Evolutionary conservation across 2,329 filamentous ascomycete genomes (phyloP).

Genomic region (Colletotrichum tropicicola): DNA sequence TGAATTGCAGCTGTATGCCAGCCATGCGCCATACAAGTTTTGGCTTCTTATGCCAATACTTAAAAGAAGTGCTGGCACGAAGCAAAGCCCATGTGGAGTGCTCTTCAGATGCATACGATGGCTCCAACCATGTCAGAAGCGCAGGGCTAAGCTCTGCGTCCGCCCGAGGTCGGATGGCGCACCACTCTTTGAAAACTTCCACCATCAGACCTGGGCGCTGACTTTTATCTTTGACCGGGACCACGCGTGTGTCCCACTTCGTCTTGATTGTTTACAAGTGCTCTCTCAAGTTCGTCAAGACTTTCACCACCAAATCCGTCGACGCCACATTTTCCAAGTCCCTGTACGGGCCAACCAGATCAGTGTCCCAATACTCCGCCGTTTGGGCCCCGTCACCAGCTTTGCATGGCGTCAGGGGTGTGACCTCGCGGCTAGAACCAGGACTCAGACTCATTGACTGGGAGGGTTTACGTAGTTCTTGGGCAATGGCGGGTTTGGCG

Average conservation of each 20-base stretch:
- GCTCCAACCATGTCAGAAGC: no score
- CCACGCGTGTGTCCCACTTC: no score
- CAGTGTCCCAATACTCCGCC: slow-evolving; percentile 43
- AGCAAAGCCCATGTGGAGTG: slow-evolving; percentile 53
- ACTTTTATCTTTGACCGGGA: no score
- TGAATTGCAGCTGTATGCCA: slow-evolving; percentile 55
- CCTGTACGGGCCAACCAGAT: slow-evolving; percentile 44
- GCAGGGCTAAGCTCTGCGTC: no score
- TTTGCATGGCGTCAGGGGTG: neutral
- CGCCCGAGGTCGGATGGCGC: no score
- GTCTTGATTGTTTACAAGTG: no score
- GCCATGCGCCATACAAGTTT: slow-evolving; percentile 57
- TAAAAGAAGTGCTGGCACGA: slow-evolving; percentile 60
- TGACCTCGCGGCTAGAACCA: neutral
- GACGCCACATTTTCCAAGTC: no score
- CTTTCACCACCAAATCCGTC: no score
- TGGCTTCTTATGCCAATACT: slow-evolving; percentile 39
- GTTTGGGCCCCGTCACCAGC: neutral
- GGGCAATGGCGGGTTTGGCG: slow-evolving; percentile 51
- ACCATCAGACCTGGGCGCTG: no score
- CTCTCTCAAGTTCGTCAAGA: no score
- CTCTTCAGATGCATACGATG: slow-evolving; percentile 38
- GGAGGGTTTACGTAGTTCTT: slow-evolving; percentile 45
- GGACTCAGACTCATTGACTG: slow-evolving; percentile 9
- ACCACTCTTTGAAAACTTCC: no score